Base-by-base conservation (phyloP, 257 asterid genomes). In the Rubia yunnanensis region DNA sequence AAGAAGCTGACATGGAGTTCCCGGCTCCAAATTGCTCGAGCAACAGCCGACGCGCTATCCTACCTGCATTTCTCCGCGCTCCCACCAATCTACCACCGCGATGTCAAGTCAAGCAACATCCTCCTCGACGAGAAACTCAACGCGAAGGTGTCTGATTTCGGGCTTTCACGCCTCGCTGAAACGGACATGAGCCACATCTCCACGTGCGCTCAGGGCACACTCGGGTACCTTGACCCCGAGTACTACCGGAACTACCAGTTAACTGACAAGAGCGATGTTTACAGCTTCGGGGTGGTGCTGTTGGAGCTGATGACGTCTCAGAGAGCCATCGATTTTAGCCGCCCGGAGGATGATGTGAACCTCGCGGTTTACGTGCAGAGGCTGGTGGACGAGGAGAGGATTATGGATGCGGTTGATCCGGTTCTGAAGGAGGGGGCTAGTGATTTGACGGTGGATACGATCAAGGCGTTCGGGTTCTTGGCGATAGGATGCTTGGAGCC, bases 121-220 rank as follows among this genome's bases (percentile, higher is more conserved):
- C 72, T 92, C 57, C 83, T 92, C 1, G 96, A 92, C 17, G 84
- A 80, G 72, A 87, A 80, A 68, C 46, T 86, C 27, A 83, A 84
- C 3, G 95, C 88, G 0, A 92, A 88, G 76, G 98, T 92, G 0
- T 67, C 96, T 0, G 98, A 92, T 74, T 92, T 92, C 44, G 96
- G 96, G 44, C 46, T 92, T 14, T 92, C 98, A 0, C 90, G 98
- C 3, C 64, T 92, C 60, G 96, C 95, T 1, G 91, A 87, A n/a
- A 78, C 96, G 0, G 96, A 92, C 44, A n/a, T 86, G 46, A 92
- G 96, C 80, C 98, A 92, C 57, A 67, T 92, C 15, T 84, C 96
- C 23, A 92, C 98, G 7, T 92, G 96, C 50, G 98, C 98, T 26
- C 98, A 92, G 73, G 98, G 98, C 6, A 92, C 98, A 0, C 82